Evolutionary conservation across 1,284 basidiomycete species (phyloP).

Genomic region (Cryptococcus deneoformans): DNA sequence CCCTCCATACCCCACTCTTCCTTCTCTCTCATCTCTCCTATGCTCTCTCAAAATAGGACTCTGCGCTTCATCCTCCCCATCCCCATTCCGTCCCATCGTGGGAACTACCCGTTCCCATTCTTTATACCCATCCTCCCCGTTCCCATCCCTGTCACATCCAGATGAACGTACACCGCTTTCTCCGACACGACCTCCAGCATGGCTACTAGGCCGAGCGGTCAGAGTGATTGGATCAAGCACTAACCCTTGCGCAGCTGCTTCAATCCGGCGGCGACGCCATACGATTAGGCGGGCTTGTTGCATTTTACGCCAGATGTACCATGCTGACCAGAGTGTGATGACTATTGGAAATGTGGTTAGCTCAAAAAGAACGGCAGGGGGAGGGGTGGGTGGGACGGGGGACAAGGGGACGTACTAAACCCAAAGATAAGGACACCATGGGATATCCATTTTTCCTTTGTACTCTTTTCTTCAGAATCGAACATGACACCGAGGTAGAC

Average conservation of each 20-base stretch:
- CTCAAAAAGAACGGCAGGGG: constrained; percentile 3
- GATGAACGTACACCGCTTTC: too few relatives aligned
- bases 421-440: constrained; percentile 63
- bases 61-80: constrained; percentile 15
- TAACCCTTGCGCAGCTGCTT: constrained; percentile 24
- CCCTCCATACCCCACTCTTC: background rate
- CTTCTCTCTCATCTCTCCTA: background rate
- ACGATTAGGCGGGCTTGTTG: constrained; percentile 68
- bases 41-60: constrained; percentile 17
- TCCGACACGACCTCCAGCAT: background rate
- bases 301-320: constrained; percentile 78
- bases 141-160: too few relatives aligned
- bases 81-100: background rate
- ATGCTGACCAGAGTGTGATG: constrained; percentile 73
- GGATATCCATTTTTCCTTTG: constrained; percentile 60
- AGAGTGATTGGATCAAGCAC: constrained; percentile 10
- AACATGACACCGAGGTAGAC: constrained; percentile 71
- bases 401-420: constrained; percentile 31
- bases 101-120: constrained; percentile 5
- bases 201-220: background rate
- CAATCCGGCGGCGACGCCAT: constrained; percentile 54
- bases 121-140: background rate
- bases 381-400: background rate
- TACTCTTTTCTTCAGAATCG: constrained; percentile 32
- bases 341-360: constrained; percentile 35